Conservation (phyloP, 1,284 basidiomycete genomes). For the Heterobasidion occidentale region DNA sequence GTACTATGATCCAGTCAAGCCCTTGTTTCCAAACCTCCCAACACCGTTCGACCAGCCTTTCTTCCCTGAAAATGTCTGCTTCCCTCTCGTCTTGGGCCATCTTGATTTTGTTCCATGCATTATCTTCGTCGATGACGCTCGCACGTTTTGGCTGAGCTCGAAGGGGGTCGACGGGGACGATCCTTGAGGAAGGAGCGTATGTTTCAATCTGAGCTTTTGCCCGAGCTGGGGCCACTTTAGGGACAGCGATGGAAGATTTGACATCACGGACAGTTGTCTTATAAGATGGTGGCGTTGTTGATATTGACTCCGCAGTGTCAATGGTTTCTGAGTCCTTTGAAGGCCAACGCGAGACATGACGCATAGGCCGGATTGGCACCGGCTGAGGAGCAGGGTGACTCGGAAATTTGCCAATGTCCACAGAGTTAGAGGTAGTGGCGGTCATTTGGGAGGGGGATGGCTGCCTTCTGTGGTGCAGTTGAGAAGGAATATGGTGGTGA, state of each 20-base stretch:
- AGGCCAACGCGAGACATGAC: slow-evolving; percentile 15
- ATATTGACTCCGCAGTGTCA: slow-evolving; percentile 25
- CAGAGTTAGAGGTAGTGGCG: slow-evolving; percentile 17
- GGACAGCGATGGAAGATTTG: slow-evolving; percentile 1
- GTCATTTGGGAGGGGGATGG: slow-evolving; percentile 12
- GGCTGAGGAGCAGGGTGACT: slow-evolving; percentile 9
- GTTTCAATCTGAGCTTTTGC: slow-evolving; percentile 12
- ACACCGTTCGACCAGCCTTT: slow-evolving; percentile 55
- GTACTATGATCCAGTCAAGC: slow-evolving; percentile 61
- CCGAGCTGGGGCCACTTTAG: slow-evolving; percentile 12
- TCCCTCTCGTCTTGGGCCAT: slow-evolving; percentile 60
- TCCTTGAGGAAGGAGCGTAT: slow-evolving; percentile 3
- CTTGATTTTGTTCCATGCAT: slow-evolving; percentile 69
- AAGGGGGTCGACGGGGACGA: slow-evolving; percentile 12
- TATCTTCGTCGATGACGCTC: slow-evolving; percentile 52
- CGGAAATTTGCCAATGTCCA: slow-evolving; percentile 18
- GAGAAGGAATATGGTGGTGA: slow-evolving; percentile 1
- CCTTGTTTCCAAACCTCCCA: slow-evolving; percentile 67
- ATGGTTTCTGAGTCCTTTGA: slow-evolving; percentile 31
- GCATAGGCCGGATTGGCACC: slow-evolving; percentile 12
- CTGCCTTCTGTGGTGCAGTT: slow-evolving; percentile 9
- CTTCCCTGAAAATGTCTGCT: slow-evolving; percentile 60
- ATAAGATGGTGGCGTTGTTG: slow-evolving; percentile 47
- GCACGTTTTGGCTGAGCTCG: slow-evolving; percentile 27
- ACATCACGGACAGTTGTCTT: slow-evolving; percentile 18